These are phyloP conservation scores for Penicillium simplicissimum DNA, from an alignment of 495 filamentous ascomycete genomes.

Conservation along the genomic window DNA sequence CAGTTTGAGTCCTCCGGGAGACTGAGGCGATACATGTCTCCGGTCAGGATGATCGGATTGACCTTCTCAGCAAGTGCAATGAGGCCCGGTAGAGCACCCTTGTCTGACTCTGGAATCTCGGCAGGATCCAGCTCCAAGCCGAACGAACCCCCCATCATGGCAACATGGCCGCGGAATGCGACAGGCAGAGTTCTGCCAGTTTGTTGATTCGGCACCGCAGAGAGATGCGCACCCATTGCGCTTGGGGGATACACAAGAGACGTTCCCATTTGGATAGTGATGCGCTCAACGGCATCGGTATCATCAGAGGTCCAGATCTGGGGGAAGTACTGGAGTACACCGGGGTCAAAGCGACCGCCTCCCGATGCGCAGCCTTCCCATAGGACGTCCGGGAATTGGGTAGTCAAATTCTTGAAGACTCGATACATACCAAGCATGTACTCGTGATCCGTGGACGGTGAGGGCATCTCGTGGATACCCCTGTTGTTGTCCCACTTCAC, in stretches of 20 bases:
- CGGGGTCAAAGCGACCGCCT: slow-evolving; percentile 56
- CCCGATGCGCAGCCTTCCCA: slow-evolving; percentile 61
- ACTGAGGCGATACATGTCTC: slow-evolving; percentile 52
- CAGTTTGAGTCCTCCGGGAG: slow-evolving; percentile 56
- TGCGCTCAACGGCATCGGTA: slow-evolving; percentile 53
- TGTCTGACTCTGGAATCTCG: slow-evolving; percentile 42
- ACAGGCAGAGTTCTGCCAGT: slow-evolving; percentile 50
- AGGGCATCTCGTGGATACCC: slow-evolving; percentile 52
- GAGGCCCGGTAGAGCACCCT: slow-evolving; percentile 45
- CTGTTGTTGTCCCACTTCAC: slow-evolving; percentile 63
- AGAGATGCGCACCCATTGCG: slow-evolving; percentile 58
- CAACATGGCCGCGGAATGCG: slow-evolving; percentile 54
- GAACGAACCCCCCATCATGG: slow-evolving; percentile 60
- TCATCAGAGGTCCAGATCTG: slow-evolving; percentile 60
- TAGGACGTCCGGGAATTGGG: slow-evolving; percentile 52
- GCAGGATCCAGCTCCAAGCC: slow-evolving; percentile 55
- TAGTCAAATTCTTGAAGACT: slow-evolving; percentile 53
- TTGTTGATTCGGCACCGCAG: slow-evolving; percentile 53
- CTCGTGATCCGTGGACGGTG: slow-evolving; percentile 46
- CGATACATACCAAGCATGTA: slow-evolving; percentile 59
- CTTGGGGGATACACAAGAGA: slow-evolving; percentile 55
- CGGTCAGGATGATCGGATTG: slow-evolving; percentile 51
- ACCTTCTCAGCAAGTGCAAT: slow-evolving; percentile 50
- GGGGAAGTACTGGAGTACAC: slow-evolving; percentile 56
- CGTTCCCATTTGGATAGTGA: slow-evolving; percentile 57